Percentiles rank a stretch among this genome's conserved stretches.
Evolutionary conservation across 2,329 filamentous ascomycete species (phyloP).

Genomic region (Botryosphaeria dothidea): DNA sequence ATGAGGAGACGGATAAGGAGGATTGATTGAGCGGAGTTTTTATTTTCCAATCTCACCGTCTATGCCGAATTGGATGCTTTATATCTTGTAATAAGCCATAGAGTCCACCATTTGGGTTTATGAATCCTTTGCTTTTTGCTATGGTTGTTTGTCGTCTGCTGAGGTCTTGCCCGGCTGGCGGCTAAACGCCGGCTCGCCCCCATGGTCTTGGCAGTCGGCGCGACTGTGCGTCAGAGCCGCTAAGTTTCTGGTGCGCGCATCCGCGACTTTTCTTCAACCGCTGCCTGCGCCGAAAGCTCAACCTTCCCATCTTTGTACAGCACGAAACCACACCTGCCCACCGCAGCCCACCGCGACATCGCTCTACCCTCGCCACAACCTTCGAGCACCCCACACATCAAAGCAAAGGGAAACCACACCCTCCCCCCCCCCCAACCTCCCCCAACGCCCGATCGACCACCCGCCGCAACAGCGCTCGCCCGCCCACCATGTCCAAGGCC

Average conservation of each 20-base stretch:
- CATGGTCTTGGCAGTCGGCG: not conserved
- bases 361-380: not conserved
- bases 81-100: not conserved
- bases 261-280: not conserved
- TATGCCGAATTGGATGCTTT: no score
- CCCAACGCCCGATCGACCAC: not conserved
- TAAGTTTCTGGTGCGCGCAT: not conserved
- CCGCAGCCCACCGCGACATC: not conserved
- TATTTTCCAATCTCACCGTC: no score
- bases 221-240: not conserved
- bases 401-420: not conserved
- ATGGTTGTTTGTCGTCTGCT: not conserved
- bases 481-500: slow-evolving; percentile 1
- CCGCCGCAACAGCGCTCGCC: not conserved
- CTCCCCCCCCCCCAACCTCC: not conserved
- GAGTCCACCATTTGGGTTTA: not conserved
- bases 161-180: not conserved
- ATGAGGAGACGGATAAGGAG: slow-evolving; percentile 10
- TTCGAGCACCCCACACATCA: not conserved
- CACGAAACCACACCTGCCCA: not conserved
- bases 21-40: not conserved
- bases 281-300: not conserved
- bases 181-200: not conserved
- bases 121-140: no score
- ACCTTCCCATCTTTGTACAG: not conserved